Evolutionary conservation across 177 flowering plant genomes (phyloP), one percentile per base, ranked within the genome.

Genomic region (Vitis hybrid): DNA sequence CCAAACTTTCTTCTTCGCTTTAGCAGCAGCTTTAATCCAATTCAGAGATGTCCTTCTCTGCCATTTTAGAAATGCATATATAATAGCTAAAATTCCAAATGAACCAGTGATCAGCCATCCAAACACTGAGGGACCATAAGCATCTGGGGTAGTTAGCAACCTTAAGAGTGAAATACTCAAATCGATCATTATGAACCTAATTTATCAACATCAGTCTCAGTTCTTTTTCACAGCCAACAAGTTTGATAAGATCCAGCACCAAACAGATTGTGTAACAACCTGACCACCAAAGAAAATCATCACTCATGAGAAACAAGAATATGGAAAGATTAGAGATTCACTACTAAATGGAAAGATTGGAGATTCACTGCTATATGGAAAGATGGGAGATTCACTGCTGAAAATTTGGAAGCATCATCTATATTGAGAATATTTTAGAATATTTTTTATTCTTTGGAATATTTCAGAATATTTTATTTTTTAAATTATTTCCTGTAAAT

Each of bases 21-120:
- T 74, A 19, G 95, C 90, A 66, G 90, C 88, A 71, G 89, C 95
- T 77, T 88, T 87, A 63, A 84, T 82, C 92, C 95, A 88, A 74
- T 85, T 83, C 48, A 87, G 73, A 66, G 87, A 82, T 5, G 79
- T 74, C 62, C 66, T 84, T 65, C 82, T 79, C 65, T 84, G 84
- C 91, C 92, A 90, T 62, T 76, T 84, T 10, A 86, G 77, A 39
- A 79, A 72, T 67, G 79, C 82, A 68, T 83, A 88, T 56, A 80
- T 56, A 60, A 84, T 49, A 73, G 87, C 88, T 29, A 86, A 19
- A 66, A 88, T 61, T 59, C 85, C 90, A 78, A 84, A 68, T 26
- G 78, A 82, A 13, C 79, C 88, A 13, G 88, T 81, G 64, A 88
- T 77, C 50, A 86, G 57, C 86, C 86, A 86, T 68, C 83, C 84